Evolutionary conservation across 2,329 filamentous ascomycete genomes (phyloP).

Genomic region (Metarhizium album): DNA sequence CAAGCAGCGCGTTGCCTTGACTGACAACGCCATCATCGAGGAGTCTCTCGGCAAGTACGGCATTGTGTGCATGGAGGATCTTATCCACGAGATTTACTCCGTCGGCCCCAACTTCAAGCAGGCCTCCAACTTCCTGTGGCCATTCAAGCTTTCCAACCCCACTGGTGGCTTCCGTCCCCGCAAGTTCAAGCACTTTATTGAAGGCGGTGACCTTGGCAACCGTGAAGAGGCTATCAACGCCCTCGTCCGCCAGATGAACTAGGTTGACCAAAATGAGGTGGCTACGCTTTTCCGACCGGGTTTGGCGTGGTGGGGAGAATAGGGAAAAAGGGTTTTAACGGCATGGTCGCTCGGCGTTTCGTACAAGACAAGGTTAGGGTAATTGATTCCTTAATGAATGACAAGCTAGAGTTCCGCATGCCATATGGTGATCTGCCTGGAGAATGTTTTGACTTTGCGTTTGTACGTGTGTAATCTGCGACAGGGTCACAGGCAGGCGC

Average conservation of each 20-base stretch:
- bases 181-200: conserved; percentile 99
- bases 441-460: too few species aligned
- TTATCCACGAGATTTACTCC: conserved; percentile 98
- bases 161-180: conserved; percentile 89
- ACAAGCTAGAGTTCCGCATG: conserved; percentile 25
- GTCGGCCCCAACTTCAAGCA: conserved; percentile 99
- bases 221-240: conserved; percentile 96
- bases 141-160: conserved; percentile 99
- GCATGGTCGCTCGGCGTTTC: conserved; percentile 31
- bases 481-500: too few species aligned
- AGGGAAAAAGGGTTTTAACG: not conserved
- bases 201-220: conserved; percentile 98
- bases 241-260: conserved; percentile 98
- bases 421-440: not conserved
- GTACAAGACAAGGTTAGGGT: conserved; percentile 24
- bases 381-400: conserved; percentile 32
- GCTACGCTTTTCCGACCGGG: conserved; percentile 13
- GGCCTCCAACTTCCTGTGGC: conserved; percentile 98
- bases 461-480: too few species aligned
- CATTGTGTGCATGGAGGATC: conserved; percentile 98
- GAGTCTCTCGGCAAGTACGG: conserved; percentile 94
- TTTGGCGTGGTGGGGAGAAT: conserved; percentile 20
- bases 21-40: conserved; percentile 97
- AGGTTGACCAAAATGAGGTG: conserved; percentile 23
- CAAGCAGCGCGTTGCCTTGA: conserved; percentile 94